These are phyloP conservation scores for Salix suchowensis DNA, from an alignment of 345 rosid species.

Conservation along the genomic window DNA sequence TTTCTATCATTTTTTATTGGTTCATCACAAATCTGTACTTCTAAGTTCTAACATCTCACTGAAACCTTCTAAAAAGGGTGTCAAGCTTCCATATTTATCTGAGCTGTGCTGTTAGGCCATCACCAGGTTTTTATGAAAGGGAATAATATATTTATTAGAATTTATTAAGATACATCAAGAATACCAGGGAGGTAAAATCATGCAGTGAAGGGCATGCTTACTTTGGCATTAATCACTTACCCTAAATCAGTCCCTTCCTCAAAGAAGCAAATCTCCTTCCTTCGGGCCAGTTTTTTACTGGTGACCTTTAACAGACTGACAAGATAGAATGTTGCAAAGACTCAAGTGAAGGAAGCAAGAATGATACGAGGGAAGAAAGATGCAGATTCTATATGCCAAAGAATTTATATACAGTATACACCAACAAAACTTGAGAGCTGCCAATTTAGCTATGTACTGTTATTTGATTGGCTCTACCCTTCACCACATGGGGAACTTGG, in stretches of 20 bases:
- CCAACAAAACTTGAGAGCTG: not conserved
- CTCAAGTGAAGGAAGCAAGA: not conserved
- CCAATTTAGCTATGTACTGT: conserved; percentile 5
- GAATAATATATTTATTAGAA: too few relatives aligned
- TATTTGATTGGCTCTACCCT: conserved; percentile 12
- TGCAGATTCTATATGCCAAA: not conserved
- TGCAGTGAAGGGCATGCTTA: not conserved
- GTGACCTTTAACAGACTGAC: not conserved
- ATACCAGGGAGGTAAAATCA: not conserved
- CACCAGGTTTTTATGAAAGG: too few relatives aligned
- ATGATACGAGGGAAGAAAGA: not conserved
- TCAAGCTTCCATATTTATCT: too few relatives aligned
- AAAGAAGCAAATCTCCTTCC: not conserved
- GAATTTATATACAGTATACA: conserved; percentile 32
- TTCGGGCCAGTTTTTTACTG: not conserved
- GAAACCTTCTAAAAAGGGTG: too few relatives aligned
- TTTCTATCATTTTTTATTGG: too few relatives aligned
- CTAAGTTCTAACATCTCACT: too few relatives aligned
- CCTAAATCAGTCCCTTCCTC: not conserved
- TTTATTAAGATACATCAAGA: not conserved
- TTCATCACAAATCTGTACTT: too few relatives aligned
- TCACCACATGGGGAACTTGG: not conserved
- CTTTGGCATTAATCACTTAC: not conserved
- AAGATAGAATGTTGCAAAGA: not conserved
- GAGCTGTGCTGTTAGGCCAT: too few relatives aligned